Evolutionary conservation across 768 basidiomycete species (phyloP).

Genomic region (Suillus ampliporus): DNA sequence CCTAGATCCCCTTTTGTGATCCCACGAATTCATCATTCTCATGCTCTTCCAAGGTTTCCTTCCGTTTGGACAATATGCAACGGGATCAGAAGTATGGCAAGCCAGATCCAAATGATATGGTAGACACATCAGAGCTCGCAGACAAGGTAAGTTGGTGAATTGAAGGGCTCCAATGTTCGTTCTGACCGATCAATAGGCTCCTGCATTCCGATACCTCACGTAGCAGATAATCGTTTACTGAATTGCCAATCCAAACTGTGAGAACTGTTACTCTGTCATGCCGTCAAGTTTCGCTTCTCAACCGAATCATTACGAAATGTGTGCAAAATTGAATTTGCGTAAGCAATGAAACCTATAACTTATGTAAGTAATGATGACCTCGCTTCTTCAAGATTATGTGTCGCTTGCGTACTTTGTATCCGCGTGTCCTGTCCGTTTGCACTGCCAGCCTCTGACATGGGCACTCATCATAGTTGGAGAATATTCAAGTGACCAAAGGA

Average conservation of each 20-base stretch:
- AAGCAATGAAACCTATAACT: background rate
- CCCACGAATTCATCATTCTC: background rate
- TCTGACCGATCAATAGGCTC: constrained; percentile 46
- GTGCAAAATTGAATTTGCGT: background rate
- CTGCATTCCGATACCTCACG: constrained; percentile 61
- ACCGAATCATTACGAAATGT: background rate
- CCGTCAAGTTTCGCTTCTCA: background rate
- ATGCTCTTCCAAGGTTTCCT: background rate
- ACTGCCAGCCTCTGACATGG: background rate
- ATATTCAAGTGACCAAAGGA: background rate
- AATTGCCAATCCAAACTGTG: background rate
- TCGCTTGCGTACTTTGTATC: too few species aligned
- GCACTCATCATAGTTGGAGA: background rate
- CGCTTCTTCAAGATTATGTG: constrained; percentile 1
- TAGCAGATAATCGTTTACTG: constrained; percentile 14
- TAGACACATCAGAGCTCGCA: constrained; percentile 69
- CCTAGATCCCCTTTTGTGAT: too few species aligned
- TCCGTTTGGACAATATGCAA: constrained; percentile 30
- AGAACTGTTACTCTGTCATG: background rate
- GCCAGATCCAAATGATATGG: constrained; percentile 49
- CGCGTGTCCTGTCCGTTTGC: background rate
- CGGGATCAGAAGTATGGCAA: constrained; percentile 60
- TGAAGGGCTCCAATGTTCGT: background rate
- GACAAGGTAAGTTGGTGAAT: constrained; percentile 53
- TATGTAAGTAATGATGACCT: too few species aligned